Base-by-base conservation (phyloP, 2,329 filamentous ascomycete genomes). In the Colletotrichum tofieldiae region DNA sequence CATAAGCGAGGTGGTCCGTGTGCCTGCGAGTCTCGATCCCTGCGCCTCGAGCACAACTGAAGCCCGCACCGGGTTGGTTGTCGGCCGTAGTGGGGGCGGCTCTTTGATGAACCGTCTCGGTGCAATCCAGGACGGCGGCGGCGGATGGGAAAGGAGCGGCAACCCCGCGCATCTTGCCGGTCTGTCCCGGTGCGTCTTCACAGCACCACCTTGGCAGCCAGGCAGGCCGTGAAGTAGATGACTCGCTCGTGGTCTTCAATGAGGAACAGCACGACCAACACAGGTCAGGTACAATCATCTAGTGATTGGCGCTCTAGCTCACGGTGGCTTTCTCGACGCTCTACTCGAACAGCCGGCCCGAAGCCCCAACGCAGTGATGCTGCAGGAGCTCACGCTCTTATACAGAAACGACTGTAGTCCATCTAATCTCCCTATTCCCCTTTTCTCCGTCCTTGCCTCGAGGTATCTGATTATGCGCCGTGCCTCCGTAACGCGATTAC, bases 371-470 rank as follows among this genome's bases (percentile, higher is more conserved):
- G 63, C 58, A 51, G 39, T 59, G 47, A 49, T 59, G 58, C 54
- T n/a, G 32, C 49, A 32, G 2, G 29, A 54, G n/a, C 20, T 39
- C 54, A 52, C 45, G 55, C 49, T 62, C 49, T 69, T 65, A 16
- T 41, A 43, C 70, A 66, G 72, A 74, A 74, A 65, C 65, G 69
- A 74, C 65, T 65, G 69, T 66, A 39, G 43, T 74, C 70, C 55
- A 39, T 73, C 72, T 70, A 68, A 60, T 14, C 23, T 6, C 39
- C 35, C 49, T 18, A 58, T 6, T 56, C 55, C 67, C 37, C 43
- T 62, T 35, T 69, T 59, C 59, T 45, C 49, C 49, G 16, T 32
- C 45, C 55, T 61, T 66, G 52, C 65, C 65, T 61, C 35, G 62
- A 73, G 56, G 47, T 65, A 66, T 45, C 65, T 59, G 66, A 64